Conservation (phyloP, 805 yeast genomes). For the Candida ovalis region DNA sequence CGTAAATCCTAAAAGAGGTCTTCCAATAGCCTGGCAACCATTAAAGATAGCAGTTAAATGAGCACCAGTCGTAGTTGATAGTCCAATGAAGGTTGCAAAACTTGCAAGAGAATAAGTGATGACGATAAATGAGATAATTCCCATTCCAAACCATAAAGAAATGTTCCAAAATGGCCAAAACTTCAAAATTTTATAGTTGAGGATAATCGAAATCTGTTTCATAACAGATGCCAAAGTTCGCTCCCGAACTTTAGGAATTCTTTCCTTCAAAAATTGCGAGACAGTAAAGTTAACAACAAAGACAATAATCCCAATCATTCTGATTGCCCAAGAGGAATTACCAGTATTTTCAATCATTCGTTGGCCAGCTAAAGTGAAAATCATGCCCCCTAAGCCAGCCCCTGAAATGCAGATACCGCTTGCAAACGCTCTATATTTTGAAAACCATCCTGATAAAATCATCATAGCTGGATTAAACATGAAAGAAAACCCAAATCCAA, state of each 20-base stretch:
- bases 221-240: conserved; percentile 7
- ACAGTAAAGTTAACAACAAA: conserved; percentile 37
- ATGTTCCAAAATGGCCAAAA: conserved; percentile 16
- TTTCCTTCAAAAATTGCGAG: conserved; percentile 40
- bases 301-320: conserved; percentile 39
- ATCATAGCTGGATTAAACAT: conserved; percentile 49
- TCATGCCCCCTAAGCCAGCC: conserved; percentile 41
- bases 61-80: conserved; percentile 40
- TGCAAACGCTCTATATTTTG: conserved; percentile 41
- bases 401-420: conserved; percentile 37
- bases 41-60: conserved; percentile 42
- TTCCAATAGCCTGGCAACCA: conserved; percentile 44
- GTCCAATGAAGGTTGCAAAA: conserved; percentile 46
- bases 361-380: conserved; percentile 33
- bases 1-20: conserved; percentile 43
- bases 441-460: conserved; percentile 53
- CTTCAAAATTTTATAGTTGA: conserved; percentile 16
- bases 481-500: conserved; percentile 48
- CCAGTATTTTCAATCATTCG: conserved; percentile 37
- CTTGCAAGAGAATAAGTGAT: conserved; percentile 45
- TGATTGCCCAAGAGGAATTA: conserved; percentile 40
- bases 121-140: conserved; percentile 39
- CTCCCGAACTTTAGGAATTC: conserved; percentile 27
- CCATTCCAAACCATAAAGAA: conserved; percentile 30
- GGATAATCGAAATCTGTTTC: conserved; percentile 8